These are phyloP conservation scores for Dillenia suffruticosa DNA, from an alignment of 164 flowering plant genomes.

Conservation along the genomic window DNA sequence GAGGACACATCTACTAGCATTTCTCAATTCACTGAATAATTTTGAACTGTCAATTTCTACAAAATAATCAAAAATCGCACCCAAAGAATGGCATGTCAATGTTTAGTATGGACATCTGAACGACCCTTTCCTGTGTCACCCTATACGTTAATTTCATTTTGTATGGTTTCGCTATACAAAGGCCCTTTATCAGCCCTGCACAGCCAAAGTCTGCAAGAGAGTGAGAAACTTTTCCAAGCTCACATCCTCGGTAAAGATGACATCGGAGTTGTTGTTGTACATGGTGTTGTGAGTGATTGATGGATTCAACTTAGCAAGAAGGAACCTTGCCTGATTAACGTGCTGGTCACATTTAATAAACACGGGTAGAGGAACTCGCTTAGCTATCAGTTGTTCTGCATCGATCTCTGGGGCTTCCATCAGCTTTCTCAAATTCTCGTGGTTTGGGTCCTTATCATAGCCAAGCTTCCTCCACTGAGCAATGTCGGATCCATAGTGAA, in stretches of 20 bases:
- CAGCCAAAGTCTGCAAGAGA: conserved; percentile 82
- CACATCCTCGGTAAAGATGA: conserved; percentile 85
- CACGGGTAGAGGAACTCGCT: conserved; percentile 77
- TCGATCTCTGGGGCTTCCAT: conserved; percentile 78
- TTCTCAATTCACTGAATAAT: too few species aligned
- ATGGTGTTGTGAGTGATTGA: conserved; percentile 72
- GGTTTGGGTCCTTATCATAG: conserved; percentile 64
- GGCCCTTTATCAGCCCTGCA: conserved; percentile 45
- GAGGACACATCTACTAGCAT: too few species aligned
- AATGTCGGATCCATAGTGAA: conserved; percentile 83
- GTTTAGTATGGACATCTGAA: too few species aligned
- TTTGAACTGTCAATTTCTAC: too few species aligned
- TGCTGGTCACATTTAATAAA: conserved; percentile 83
- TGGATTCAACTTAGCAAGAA: conserved; percentile 92
- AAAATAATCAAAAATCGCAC: too few species aligned
- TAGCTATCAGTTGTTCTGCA: conserved; percentile 66
- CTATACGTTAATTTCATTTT: too few species aligned
- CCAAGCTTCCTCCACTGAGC: conserved; percentile 88
- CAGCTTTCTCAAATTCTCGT: conserved; percentile 72
- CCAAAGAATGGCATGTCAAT: too few species aligned
- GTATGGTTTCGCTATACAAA: too few species aligned
- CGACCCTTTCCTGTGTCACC: too few species aligned
- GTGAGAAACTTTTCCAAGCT: conserved; percentile 82
- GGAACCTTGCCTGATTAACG: conserved; percentile 87
- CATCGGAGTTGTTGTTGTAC: conserved; percentile 47